These are phyloP conservation scores for Halophytophthora batemanensis DNA, from an alignment of 352 stramenopile species.

Conservation along the genomic window DNA sequence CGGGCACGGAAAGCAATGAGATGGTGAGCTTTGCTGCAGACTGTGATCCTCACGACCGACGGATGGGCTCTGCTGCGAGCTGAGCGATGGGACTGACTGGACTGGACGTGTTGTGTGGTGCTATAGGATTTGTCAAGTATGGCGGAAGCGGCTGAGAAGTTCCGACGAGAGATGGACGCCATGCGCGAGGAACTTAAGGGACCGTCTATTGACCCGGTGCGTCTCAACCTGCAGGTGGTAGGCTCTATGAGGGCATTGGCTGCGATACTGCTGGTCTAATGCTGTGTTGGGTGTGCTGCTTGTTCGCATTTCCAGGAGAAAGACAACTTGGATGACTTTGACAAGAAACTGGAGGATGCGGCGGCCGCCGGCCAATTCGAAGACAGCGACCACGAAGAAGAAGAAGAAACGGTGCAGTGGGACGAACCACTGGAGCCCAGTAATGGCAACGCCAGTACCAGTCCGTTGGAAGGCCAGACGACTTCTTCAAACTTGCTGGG, in stretches of 20 bases:
- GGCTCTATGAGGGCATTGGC: neutral
- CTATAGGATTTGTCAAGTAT: slow-evolving; percentile 76
- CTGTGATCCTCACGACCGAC: too few species aligned
- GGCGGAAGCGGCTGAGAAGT: slow-evolving; percentile 74
- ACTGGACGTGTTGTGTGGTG: slow-evolving; percentile 8
- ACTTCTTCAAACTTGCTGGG: slow-evolving; percentile 9
- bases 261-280: neutral
- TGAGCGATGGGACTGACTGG: neutral
- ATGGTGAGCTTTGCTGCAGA: slow-evolving; percentile 34
- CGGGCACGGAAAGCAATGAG: slow-evolving; percentile 48
- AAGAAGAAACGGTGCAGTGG: slow-evolving; percentile 42
- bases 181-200: slow-evolving; percentile 59
- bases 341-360: slow-evolving; percentile 76
- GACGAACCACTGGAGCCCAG: slow-evolving; percentile 36
- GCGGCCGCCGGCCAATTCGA: slow-evolving; percentile 78
- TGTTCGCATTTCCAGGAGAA: neutral
- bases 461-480: slow-evolving; percentile 24
- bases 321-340: slow-evolving; percentile 69
- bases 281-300: neutral
- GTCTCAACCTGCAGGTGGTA: neutral
- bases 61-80: too few species aligned
- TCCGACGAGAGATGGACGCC: slow-evolving; percentile 83
- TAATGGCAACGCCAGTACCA: slow-evolving; percentile 16
- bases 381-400: slow-evolving; percentile 74
- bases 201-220: slow-evolving; percentile 32